Evolutionary conservation across 805 yeast species (phyloP).

Genomic region (Diddensiella santjacobensis): DNA sequence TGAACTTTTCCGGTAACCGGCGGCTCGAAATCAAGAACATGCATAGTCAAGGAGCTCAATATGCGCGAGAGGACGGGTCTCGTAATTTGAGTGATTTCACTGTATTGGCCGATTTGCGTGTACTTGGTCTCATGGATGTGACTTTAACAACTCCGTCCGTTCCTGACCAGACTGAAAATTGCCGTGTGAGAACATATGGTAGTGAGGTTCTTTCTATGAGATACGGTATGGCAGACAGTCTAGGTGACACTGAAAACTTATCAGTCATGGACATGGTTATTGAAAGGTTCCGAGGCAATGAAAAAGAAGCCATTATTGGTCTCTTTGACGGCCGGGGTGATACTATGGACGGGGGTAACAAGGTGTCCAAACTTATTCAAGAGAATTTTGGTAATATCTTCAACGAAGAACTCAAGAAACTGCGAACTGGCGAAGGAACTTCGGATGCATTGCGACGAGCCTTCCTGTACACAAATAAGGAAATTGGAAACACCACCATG

Average conservation of each 20-base stretch:
- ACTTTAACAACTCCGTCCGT: constrained; percentile 83
- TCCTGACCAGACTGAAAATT: constrained; percentile 80
- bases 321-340: constrained; percentile 78
- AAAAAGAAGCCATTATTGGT: constrained; percentile 75
- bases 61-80: constrained; percentile 18
- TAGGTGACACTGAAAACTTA: constrained; percentile 60
- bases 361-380: constrained; percentile 66
- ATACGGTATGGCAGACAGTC: constrained; percentile 87
- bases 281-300: constrained; percentile 81
- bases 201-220: constrained; percentile 70
- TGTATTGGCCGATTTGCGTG: constrained; percentile 61
- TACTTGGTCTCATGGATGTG: constrained; percentile 90
- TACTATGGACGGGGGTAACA: constrained; percentile 36
- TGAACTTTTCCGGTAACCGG: constrained; percentile 90
- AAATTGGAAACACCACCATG: constrained; percentile 53
- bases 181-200: constrained; percentile 87
- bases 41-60: constrained; percentile 34
- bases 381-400: constrained; percentile 64
- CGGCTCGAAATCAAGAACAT: constrained; percentile 81
- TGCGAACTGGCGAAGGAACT: constrained; percentile 47
- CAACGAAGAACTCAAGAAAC: constrained; percentile 56
- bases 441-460: constrained; percentile 79
- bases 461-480: constrained; percentile 75
- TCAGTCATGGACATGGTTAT: constrained; percentile 80
- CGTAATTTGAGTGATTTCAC: constrained; percentile 58